These are phyloP conservation scores for Pseudohalonectria lignicola DNA, from an alignment of 2,329 filamentous ascomycete genomes.

Conservation along the genomic window DNA sequence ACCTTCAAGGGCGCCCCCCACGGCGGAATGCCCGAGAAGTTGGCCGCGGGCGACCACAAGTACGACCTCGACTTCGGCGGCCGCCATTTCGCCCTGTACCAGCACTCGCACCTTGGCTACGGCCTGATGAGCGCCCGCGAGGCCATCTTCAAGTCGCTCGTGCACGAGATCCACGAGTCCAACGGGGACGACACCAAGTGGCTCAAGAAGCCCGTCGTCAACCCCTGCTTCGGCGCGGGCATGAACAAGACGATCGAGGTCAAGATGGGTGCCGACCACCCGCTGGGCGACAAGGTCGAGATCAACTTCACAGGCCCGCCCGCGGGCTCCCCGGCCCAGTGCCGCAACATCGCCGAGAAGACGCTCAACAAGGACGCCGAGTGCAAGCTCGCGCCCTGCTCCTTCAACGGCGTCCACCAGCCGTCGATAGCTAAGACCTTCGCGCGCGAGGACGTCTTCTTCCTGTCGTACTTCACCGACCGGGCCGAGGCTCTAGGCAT, in stretches of 20 bases:
- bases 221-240: slow-evolving; percentile 80
- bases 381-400: slow-evolving; percentile 83
- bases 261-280: slow-evolving; percentile 53
- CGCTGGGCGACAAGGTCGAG: slow-evolving; percentile 50
- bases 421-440: slow-evolving; percentile 90
- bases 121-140: slow-evolving; percentile 92
- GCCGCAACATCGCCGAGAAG: slow-evolving; percentile 80
- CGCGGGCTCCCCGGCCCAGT: slow-evolving; percentile 68
- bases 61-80: slow-evolving; percentile 82
- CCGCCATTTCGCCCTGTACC: slow-evolving; percentile 84
- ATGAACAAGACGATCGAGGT: slow-evolving; percentile 66
- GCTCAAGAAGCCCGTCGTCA: slow-evolving; percentile 59
- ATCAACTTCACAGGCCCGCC: slow-evolving; percentile 85
- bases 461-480: slow-evolving; percentile 98
- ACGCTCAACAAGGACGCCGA: slow-evolving; percentile 78
- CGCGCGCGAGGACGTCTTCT: slow-evolving; percentile 79
- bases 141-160: slow-evolving; percentile 65
- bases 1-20: slow-evolving; percentile 65
- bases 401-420: slow-evolving; percentile 96
- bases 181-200: slow-evolving; percentile 52
- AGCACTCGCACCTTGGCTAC: slow-evolving; percentile 95
- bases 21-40: slow-evolving; percentile 74
- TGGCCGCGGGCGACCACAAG: slow-evolving; percentile 89
- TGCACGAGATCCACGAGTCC: slow-evolving; percentile 59
- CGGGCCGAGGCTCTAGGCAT: slow-evolving; percentile 89